Evolutionary conservation across 2,329 filamentous ascomycete genomes (phyloP).

Genomic region (Fusarium multiceps): DNA sequence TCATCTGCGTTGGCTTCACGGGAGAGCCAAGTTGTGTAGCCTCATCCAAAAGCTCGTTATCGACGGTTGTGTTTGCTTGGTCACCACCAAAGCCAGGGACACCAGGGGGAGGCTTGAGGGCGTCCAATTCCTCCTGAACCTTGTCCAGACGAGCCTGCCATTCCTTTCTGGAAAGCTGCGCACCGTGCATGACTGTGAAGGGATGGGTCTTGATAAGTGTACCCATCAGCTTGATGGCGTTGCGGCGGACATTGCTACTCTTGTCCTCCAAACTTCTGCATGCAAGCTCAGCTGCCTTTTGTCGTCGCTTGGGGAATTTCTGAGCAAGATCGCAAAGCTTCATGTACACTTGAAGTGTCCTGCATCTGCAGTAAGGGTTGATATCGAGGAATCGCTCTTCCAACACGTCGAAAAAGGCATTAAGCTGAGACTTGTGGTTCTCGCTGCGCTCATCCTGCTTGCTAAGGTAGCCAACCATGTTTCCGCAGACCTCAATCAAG

Average conservation of each 20-base stretch:
- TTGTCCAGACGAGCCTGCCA: slow-evolving; percentile 86
- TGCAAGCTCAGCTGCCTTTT: slow-evolving; percentile 87
- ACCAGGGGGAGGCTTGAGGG: slow-evolving; percentile 83
- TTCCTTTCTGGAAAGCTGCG: slow-evolving; percentile 83
- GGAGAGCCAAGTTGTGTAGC: slow-evolving; percentile 83
- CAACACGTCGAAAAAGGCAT: slow-evolving; percentile 95
- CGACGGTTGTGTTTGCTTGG: slow-evolving; percentile 75
- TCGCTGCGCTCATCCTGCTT: slow-evolving; percentile 92
- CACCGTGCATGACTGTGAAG: slow-evolving; percentile 91
- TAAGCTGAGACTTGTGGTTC: slow-evolving; percentile 93
- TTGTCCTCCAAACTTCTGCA: slow-evolving; percentile 94
- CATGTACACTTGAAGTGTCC: slow-evolving; percentile 92
- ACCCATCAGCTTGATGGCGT: slow-evolving; percentile 91
- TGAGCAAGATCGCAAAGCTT: slow-evolving; percentile 94
- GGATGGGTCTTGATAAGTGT: slow-evolving; percentile 93
- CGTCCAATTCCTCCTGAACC: slow-evolving; percentile 84
- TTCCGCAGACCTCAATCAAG: slow-evolving; percentile 96
- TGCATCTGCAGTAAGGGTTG: slow-evolving; percentile 94
- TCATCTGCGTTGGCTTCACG: slow-evolving; percentile 74
- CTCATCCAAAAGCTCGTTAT: slow-evolving; percentile 84
- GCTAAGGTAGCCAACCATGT: slow-evolving; percentile 90
- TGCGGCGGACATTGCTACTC: slow-evolving; percentile 95
- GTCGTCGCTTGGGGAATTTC: slow-evolving; percentile 92
- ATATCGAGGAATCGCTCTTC: slow-evolving; percentile 96
- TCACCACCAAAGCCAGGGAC: slow-evolving; percentile 70